These are phyloP conservation scores for Colletotrichum incanum DNA, from an alignment of 2,329 filamentous ascomycete genomes.

Conservation along the genomic window DNA sequence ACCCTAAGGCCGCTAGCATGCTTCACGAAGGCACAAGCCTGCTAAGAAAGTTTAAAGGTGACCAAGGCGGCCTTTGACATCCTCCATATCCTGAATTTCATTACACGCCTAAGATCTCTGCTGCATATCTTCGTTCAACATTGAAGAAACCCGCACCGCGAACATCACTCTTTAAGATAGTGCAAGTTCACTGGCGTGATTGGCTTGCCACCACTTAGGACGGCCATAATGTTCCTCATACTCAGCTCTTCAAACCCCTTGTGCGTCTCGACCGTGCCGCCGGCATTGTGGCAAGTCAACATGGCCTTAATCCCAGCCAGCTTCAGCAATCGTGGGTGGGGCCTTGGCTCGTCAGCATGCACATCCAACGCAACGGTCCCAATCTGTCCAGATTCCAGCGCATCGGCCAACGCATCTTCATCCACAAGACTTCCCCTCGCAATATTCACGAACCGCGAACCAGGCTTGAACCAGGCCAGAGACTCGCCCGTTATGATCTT, in stretches of 20 bases:
- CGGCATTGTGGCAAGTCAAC: slow-evolving; percentile 78
- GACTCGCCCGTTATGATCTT: slow-evolving; percentile 66
- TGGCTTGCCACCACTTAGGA: slow-evolving; percentile 65
- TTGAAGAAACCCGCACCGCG: no score
- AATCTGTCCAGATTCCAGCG: slow-evolving; percentile 68
- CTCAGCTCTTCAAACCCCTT: slow-evolving; percentile 77
- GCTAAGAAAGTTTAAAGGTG: no score
- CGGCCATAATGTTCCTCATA: slow-evolving; percentile 77
- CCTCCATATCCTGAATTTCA: background rate
- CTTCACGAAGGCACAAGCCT: no score
- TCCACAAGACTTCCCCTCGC: slow-evolving; percentile 77
- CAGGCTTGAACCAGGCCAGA: slow-evolving; percentile 67
- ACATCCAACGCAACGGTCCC: slow-evolving; percentile 75
- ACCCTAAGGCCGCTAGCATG: no score
- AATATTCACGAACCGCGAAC: slow-evolving; percentile 75
- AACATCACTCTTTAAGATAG: slow-evolving; percentile 55
- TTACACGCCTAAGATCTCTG: background rate
- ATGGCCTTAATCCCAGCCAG: slow-evolving; percentile 64
- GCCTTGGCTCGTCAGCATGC: slow-evolving; percentile 71
- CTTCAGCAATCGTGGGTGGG: slow-evolving; percentile 62
- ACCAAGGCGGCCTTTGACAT: no score
- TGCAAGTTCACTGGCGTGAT: slow-evolving; percentile 77
- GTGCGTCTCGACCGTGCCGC: slow-evolving; percentile 77
- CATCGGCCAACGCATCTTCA: slow-evolving; percentile 73
- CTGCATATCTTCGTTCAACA: background rate